Percentiles rank a stretch among this genome's conserved stretches.
phyloP scores from a whole-genome alignment of 2,329 filamentous ascomycete species.

The Talaromyces albobiverticillius region DNA sequence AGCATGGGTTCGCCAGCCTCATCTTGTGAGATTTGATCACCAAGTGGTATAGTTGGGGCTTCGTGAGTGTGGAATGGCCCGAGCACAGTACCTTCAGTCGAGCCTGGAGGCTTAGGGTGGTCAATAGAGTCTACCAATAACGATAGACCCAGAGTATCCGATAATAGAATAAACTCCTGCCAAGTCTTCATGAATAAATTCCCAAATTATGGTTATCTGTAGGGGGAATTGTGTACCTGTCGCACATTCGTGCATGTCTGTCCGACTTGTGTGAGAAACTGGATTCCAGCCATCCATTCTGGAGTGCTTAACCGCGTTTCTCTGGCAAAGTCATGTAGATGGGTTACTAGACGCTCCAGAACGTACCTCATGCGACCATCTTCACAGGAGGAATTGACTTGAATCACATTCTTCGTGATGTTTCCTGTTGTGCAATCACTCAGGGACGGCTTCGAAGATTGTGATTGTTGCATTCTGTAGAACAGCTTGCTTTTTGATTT shows the following conservation, averaged over 20 bases:
- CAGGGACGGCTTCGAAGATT: no score
- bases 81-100: constrained; percentile 75
- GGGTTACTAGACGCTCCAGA: constrained; percentile 68
- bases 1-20: constrained; percentile 64
- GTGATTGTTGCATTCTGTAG: no score
- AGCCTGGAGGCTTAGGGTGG: constrained; percentile 68
- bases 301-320: constrained; percentile 72
- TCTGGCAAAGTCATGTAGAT: constrained; percentile 77
- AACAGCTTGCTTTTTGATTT: no score
- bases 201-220: no score
- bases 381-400: constrained; percentile 68
- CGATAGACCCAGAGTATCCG: constrained; percentile 72
- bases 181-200: constrained; percentile 54
- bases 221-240: no score
- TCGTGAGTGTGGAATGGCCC: constrained; percentile 50
- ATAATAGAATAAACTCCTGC: not conserved
- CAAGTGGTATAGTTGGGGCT: not conserved
- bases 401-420: constrained; percentile 72
- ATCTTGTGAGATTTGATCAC: constrained; percentile 43
- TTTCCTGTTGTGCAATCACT: constrained; percentile 76
- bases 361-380: constrained; percentile 68
- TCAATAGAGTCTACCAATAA: constrained; percentile 78
- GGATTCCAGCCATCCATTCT: constrained; percentile 74
- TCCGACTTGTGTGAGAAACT: constrained; percentile 70
- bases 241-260: constrained; percentile 68